phyloP scores from a whole-genome alignment of 768 basidiomycete species.

The Mycena sanguinolenta region DNA sequence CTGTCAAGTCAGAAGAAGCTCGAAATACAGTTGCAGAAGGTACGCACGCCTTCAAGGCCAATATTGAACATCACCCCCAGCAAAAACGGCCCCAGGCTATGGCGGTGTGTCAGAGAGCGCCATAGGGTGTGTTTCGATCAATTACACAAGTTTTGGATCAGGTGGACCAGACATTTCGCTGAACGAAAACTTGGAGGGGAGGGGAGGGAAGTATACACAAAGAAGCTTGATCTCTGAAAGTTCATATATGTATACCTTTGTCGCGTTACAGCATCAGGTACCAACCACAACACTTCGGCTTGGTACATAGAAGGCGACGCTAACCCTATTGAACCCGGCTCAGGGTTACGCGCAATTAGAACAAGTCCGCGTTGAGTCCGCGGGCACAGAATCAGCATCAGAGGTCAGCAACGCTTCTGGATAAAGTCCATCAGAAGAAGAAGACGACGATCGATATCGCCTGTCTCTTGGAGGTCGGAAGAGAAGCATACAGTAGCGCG shows the following conservation, averaged over 20 bases:
- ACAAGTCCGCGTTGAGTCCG: slow-evolving; percentile 2
- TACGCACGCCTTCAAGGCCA: slow-evolving; percentile 5
- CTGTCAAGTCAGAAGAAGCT: neutral
- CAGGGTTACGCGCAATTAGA: neutral
- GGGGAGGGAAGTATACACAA: neutral
- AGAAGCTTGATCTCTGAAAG: neutral
- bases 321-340: neutral
- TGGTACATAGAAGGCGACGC: neutral
- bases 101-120: neutral
- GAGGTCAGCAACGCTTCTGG: neutral
- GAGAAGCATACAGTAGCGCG: too few species aligned
- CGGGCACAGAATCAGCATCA: neutral
- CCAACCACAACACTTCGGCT: neutral
- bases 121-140: neutral
- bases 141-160: slow-evolving; percentile 5
- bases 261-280: slow-evolving; percentile 9
- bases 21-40: neutral
- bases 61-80: slow-evolving; percentile 10
- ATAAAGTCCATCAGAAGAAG: neutral
- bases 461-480: neutral
- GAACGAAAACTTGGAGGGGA: neutral
- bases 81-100: neutral
- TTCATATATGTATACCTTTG: neutral
- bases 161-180: neutral
- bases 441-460: neutral